Evolutionary conservation across 2,329 filamentous ascomycete species (phyloP), one percentile per base, ranked within the genome.

Genomic region (Aspergillus ruber): DNA sequence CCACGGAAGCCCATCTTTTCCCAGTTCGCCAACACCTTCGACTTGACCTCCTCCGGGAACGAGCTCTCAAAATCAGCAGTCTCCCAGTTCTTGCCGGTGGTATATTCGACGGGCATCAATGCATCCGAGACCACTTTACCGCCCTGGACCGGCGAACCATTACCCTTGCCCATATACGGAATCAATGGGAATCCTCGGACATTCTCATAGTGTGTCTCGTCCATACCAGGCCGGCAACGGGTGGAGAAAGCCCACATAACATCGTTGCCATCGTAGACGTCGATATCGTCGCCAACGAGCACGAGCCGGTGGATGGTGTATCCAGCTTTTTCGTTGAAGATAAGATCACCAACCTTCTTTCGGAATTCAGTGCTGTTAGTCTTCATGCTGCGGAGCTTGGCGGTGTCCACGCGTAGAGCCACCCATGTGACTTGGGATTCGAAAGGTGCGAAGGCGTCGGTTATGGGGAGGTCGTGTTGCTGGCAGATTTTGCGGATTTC

Each of bases 351-450:
- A 9, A 78, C 56, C 18, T 56, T 56, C 39, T 64, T 61, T 43
- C 63, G 63, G 40, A 79, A 69, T 0, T 69, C 66, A 15, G 61
- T 50, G 0, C 69, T 46, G 0, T 59, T 77, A 13, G 74, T 76
- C 40, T 81, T 75, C 72, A 81, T 74, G 7, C 74, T 70, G 25
- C 76, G 75, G 7, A 84, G 71, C 56, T 77, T 77, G 5, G 71
- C 66, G 1, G 74, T 78, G 57, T 85, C 81, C 18, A 83, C 74
- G 49, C 81, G 74, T 56, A 85, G 54, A 0, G 64, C 74, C 0
- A 67, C 66, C 75, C 76, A 79, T 0, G 70, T 77, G 0, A 72
- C 74, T 47, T 75, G 71, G 0, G 72, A 66, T 49, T 75, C 72
- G 43, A 75, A 72, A 0, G 72, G 73, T 0, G 73, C 52, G 50